Conservation (phyloP, 2,329 filamentous ascomycete species). For the Pseudogymnoascus sp. region DNA sequence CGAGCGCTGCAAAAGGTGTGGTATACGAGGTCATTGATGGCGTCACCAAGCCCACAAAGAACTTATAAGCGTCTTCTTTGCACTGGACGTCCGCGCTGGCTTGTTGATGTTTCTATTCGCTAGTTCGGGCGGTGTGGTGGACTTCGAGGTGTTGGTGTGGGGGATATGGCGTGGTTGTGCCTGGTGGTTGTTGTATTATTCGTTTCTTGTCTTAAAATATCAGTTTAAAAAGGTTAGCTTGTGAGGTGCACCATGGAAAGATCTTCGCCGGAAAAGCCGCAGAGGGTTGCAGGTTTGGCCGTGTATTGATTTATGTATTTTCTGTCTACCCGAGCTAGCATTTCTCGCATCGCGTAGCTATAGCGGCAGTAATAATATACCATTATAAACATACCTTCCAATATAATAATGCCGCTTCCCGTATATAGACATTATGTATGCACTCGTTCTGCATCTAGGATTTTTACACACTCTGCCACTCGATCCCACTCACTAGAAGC, state of each 20-base stretch:
- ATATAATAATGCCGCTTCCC: background rate
- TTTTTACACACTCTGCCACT: background rate
- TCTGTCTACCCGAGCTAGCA: background rate
- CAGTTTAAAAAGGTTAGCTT: background rate
- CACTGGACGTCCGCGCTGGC: background rate
- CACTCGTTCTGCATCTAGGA: background rate
- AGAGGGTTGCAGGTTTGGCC: background rate
- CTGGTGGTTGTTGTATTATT: background rate
- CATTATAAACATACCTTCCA: slow-evolving; percentile 1
- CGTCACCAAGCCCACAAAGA: background rate
- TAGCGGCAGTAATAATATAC: background rate
- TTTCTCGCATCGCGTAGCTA: background rate
- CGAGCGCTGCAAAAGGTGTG: background rate
- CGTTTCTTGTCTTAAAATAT: slow-evolving; percentile 6
- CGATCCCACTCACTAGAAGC: slow-evolving; percentile 15
- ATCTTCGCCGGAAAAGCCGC: background rate
- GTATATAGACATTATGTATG: background rate
- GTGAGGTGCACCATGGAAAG: background rate
- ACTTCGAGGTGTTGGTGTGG: background rate
- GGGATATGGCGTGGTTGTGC: background rate
- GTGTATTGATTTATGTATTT: background rate
- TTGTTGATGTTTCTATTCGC: background rate
- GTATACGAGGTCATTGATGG: background rate
- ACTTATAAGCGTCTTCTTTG: background rate
- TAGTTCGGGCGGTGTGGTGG: background rate